A percentile compares a stretch with the other conserved stretches of the same genome.
These are phyloP conservation scores for Kwoniella shivajii DNA, from an alignment of 1,284 basidiomycete species.

Conservation along the genomic window DNA sequence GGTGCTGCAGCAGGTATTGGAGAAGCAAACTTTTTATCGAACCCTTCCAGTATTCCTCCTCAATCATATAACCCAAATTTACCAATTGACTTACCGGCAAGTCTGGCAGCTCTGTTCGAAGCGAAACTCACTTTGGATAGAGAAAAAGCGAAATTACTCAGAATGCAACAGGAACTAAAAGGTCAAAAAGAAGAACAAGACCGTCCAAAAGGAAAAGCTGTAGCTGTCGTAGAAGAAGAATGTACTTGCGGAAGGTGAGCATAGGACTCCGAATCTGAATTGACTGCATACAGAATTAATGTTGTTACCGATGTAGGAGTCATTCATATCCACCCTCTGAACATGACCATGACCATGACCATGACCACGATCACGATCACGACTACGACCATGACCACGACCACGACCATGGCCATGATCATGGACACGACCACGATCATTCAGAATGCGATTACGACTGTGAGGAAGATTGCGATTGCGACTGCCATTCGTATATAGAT, in stretches of 20 bases:
- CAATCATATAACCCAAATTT: constrained; percentile 21
- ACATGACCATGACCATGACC: constrained; percentile 32
- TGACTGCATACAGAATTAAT: not conserved
- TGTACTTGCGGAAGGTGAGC: constrained; percentile 45
- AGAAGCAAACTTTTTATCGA: constrained; percentile 29
- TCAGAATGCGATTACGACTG: constrained; percentile 39
- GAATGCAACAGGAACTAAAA: constrained; percentile 53
- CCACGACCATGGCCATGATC: constrained; percentile 22
- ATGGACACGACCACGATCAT: constrained; percentile 23
- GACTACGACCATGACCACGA: constrained; percentile 15
- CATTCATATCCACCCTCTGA: constrained; percentile 31
- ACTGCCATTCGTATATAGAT: constrained; percentile 26
- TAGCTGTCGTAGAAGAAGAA: constrained; percentile 29
- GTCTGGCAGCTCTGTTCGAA: constrained; percentile 52
- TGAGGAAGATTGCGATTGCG: constrained; percentile 26
- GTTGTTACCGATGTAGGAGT: constrained; percentile 25
- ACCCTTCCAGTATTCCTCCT: constrained; percentile 15
- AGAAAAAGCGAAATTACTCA: constrained; percentile 51
- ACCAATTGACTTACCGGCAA: constrained; percentile 48
- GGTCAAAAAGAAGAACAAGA: constrained; percentile 33
- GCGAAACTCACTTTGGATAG: constrained; percentile 52
- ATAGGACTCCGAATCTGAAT: not conserved
- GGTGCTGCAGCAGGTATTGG: constrained; percentile 46
- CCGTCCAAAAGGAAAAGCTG: constrained; percentile 7
- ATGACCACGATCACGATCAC: constrained; percentile 20